Evolutionary conservation across 169 alveolate species (phyloP).

Genomic region (Plasmodium chabaudi): DNA sequence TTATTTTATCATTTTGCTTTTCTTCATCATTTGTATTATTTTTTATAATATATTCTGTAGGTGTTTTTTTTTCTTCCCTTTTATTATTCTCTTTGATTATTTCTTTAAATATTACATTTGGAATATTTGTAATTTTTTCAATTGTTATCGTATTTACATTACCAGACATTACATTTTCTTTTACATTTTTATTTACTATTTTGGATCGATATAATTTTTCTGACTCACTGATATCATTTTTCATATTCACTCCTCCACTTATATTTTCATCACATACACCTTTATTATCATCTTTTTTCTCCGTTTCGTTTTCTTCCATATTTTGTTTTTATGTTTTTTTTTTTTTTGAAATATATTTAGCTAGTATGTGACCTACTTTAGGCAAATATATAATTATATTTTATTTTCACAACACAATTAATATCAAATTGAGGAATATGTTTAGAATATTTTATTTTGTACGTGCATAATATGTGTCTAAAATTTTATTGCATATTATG

Average conservation of each 20-base stretch:
- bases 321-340: no score
- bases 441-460: no score
- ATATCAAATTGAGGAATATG: no score
- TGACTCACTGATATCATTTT: background rate
- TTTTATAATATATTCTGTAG: constrained; percentile 23
- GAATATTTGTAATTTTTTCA: constrained; percentile 52
- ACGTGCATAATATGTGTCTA: no score
- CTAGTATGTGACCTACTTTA: no score
- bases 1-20: constrained; percentile 24
- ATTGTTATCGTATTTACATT: constrained; percentile 27
- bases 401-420: no score
- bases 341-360: no score
- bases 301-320: no score
- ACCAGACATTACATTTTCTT: constrained; percentile 15
- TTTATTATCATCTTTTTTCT: no score
- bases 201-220: constrained; percentile 26
- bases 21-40: constrained; percentile 13
- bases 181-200: constrained; percentile 25
- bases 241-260: constrained; percentile 1
- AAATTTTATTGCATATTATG: no score
- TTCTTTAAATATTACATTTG: constrained; percentile 13
- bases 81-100: constrained; percentile 6
- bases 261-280: background rate
- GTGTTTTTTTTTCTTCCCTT: background rate
- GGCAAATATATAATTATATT: no score